Percentiles rank a stretch among this genome's conserved stretches.
Conservation (phyloP, 148 eudicot species). For the Fagopyrum tataricum region DNA sequence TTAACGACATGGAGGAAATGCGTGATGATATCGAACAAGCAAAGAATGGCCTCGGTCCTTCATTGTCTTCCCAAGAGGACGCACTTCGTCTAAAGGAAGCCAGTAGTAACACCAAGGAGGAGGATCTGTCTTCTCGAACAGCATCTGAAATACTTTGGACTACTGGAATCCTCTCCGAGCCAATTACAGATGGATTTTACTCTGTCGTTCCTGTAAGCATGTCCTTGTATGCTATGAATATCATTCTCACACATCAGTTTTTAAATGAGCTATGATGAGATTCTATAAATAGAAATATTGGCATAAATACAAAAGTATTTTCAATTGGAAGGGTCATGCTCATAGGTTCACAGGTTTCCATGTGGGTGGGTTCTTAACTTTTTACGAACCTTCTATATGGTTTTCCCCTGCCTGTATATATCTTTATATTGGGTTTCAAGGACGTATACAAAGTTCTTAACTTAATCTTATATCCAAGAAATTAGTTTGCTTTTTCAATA, state of each 20-base stretch:
- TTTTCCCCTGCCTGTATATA: too few species aligned
- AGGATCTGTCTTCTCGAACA: slow-evolving; percentile 34
- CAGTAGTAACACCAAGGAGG: slow-evolving; percentile 35
- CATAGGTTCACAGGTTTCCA: not conserved
- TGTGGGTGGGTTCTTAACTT: not conserved
- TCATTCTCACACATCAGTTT: not conserved
- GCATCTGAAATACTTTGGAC: slow-evolving; percentile 85
- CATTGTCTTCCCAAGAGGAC: slow-evolving; percentile 58
- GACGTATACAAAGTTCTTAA: too few species aligned
- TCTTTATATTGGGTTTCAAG: too few species aligned
- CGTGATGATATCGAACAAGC: slow-evolving; percentile 50
- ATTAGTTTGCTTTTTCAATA: not conserved
- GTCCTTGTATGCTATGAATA: not conserved
- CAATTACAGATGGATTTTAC: slow-evolving; percentile 91
- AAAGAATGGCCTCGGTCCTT: slow-evolving; percentile 44
- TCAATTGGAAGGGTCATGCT: not conserved
- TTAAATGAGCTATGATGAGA: not conserved
- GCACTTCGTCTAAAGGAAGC: slow-evolving; percentile 34
- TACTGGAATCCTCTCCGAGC: slow-evolving; percentile 79
- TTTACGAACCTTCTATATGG: not conserved
- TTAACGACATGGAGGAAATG: slow-evolving; percentile 61
- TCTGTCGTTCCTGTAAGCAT: slow-evolving; percentile 71
- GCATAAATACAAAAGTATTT: not conserved
- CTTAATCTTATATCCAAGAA: not conserved
- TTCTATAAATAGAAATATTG: not conserved